Base-by-base conservation (phyloP, 768 basidiomycete genomes). In the Podaxis carcinomalis region DNA sequence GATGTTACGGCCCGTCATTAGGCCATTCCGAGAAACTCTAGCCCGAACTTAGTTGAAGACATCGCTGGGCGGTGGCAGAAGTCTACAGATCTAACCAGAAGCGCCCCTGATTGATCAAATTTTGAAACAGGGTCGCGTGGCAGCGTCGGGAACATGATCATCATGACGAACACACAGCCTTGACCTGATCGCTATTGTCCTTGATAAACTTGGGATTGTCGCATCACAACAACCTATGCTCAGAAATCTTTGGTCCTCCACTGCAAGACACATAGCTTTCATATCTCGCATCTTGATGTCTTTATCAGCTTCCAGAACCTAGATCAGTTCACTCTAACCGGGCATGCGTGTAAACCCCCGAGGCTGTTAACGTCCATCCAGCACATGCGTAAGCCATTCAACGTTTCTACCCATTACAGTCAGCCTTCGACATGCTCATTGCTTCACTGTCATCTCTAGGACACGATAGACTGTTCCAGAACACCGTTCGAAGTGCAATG, bases 71-170 rank as follows among this genome's bases (percentile, higher is more conserved):
- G 58, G 58, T 59, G 51, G 21, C 58, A 59, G 51, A 40, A 53
- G 58, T 59, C 58, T 32, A 13, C 25, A 23, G 39, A 23, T 23
- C 47, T 37, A 57, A 50, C 5, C 7, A 25, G 50, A 59, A 37
- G 27, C 28, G 53, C n/a, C 7, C 35, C 39, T 49, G 46, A 59
- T 59, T 28, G 28, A 59, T 59, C 58, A 55, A 55, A 36, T 55
- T 55, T 55, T 39, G 53, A 53, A 59, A 52, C 58, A 59, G 51
- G 58, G 51, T 59, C 58, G 40, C 57, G 19, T 53, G 51, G 58
- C 58, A 51, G 51, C 40, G 58, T 59, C 51, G 58, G 51, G 58
- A 27, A 21, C 51, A 39, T n/a, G 51, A 59, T 59, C 51, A 59
- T 53, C 2, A 36, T 53, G 25, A 59, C 36, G 28, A 46, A 40